Evolutionary conservation across 139 green algal genomes (phyloP).

Genomic region (Micractinium conductrix): DNA sequence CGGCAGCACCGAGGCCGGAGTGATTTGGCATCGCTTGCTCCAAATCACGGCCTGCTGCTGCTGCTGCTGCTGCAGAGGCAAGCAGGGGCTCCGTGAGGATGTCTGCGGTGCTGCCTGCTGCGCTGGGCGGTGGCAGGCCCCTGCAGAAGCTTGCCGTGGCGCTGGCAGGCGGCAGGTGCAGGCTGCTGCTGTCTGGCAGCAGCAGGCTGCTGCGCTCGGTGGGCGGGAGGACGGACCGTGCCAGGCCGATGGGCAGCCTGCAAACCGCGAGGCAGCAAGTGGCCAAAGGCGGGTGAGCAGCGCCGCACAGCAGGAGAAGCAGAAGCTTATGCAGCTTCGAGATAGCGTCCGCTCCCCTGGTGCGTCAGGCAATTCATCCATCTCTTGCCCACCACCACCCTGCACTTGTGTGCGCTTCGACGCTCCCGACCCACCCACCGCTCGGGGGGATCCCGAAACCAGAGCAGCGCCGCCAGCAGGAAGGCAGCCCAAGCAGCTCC

Average conservation of each 20-base stretch:
- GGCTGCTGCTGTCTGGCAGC: neutral
- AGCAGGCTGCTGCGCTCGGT: neutral
- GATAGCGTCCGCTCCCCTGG: too few relatives aligned
- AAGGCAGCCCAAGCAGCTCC: conserved; percentile 52
- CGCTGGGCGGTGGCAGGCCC: neutral
- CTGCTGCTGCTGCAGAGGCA: neutral
- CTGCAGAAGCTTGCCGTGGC: neutral
- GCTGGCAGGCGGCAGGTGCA: neutral
- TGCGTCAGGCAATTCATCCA: neutral
- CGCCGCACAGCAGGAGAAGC: neutral
- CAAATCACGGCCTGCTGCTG: neutral
- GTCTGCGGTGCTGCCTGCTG: neutral
- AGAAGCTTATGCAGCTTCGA: too few relatives aligned
- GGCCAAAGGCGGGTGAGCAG: too few relatives aligned
- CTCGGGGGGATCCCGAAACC: conserved; percentile 51
- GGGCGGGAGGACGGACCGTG: too few relatives aligned
- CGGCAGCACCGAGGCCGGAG: too few relatives aligned
- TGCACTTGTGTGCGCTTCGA: neutral
- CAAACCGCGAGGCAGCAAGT: too few relatives aligned
- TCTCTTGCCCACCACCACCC: too few relatives aligned
- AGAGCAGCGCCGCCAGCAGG: conserved; percentile 27
- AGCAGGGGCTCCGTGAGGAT: too few relatives aligned
- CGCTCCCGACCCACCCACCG: neutral
- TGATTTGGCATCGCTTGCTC: neutral
- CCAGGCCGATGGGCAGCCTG: conserved; percentile 25